Evolutionary conservation across 352 stramenopile genomes (phyloP).

Genomic region (Globisporangium sylvaticum): DNA sequence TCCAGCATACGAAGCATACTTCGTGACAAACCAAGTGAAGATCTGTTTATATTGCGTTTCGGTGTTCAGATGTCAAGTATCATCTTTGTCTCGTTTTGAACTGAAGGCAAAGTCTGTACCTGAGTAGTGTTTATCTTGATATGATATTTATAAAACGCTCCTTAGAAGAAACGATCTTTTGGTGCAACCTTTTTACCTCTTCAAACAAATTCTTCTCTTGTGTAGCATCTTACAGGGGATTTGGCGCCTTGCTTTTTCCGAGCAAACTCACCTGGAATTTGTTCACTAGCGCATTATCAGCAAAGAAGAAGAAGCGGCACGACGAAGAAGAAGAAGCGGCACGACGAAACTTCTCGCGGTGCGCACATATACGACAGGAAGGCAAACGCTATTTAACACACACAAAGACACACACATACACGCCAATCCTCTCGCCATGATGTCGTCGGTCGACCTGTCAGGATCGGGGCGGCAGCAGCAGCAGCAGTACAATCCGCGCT

Average conservation of each 20-base stretch:
- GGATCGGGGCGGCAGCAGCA: neutral
- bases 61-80: neutral
- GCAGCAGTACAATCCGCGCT: slow-evolving; percentile 7
- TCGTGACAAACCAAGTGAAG: neutral
- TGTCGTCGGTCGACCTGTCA: slow-evolving; percentile 16
- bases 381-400: neutral
- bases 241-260: neutral
- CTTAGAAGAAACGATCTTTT: neutral
- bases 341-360: slow-evolving; percentile 7
- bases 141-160: neutral
- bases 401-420: neutral
- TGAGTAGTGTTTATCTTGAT: neutral
- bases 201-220: slow-evolving; percentile 11
- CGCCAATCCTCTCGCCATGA: slow-evolving; percentile 4
- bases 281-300: neutral
- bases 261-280: slow-evolving; percentile 2
- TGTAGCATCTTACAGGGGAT: slow-evolving; percentile 1
- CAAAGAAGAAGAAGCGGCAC: neutral
- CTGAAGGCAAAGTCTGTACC: neutral
- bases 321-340: neutral
- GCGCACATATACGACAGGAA: neutral
- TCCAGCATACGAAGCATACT: neutral
- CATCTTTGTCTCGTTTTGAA: no score
- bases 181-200: neutral
- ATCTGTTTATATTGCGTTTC: neutral